Percentiles rank a stretch among this genome's conserved stretches.
phyloP scores from a whole-genome alignment of 176 grass and related monocot species.

The Pontederia crassipes region DNA sequence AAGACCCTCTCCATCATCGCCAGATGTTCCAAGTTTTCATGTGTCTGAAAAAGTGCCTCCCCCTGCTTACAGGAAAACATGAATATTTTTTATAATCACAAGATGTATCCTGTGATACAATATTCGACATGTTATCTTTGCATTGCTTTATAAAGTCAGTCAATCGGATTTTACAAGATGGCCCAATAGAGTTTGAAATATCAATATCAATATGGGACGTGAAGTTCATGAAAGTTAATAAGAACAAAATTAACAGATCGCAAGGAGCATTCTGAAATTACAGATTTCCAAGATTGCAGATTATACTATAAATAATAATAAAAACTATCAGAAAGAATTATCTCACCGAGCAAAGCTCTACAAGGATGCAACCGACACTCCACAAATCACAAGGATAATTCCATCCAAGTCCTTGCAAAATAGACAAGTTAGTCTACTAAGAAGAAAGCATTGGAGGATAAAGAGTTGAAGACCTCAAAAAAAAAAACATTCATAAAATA shows the following conservation, averaged over 20 bases:
- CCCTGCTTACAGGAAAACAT: slow-evolving; percentile 45
- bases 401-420: slow-evolving; percentile 73
- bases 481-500: not conserved
- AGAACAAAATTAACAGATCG: not conserved
- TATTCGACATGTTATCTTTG: too few relatives aligned
- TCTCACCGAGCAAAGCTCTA: slow-evolving; percentile 95
- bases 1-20: slow-evolving; percentile 93
- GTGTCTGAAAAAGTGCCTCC: slow-evolving; percentile 72
- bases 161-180: too few relatives aligned
- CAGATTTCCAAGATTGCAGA: not conserved
- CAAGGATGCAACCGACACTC: slow-evolving; percentile 93
- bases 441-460: not conserved
- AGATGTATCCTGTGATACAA: not conserved
- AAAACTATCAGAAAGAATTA: slow-evolving; percentile 8
- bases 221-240: slow-evolving; percentile 4
- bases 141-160: too few relatives aligned
- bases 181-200: too few relatives aligned
- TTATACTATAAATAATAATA: slow-evolving; percentile 10
- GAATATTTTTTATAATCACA: slow-evolving; percentile 1
- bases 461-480: slow-evolving; percentile 7
- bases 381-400: slow-evolving; percentile 94
- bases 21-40: slow-evolving; percentile 94
- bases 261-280: not conserved
- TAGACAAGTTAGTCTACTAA: slow-evolving; percentile 10
- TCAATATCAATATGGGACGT: slow-evolving; percentile 6